Conservation (phyloP, 257 asterid species). For the Solanum raphanifolium region DNA sequence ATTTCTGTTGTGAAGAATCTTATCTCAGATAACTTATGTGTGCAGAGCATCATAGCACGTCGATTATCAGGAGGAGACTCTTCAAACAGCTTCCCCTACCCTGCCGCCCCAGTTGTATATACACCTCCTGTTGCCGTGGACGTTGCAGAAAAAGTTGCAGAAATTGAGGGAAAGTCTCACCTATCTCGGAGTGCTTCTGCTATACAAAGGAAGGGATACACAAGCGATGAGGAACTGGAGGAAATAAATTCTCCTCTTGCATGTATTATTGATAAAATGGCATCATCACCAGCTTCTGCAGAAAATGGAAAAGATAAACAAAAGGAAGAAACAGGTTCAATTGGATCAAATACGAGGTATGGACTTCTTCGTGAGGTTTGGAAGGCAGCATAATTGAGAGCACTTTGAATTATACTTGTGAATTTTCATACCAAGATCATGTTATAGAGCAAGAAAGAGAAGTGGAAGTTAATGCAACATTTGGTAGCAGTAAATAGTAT, state of each 20-base stretch:
- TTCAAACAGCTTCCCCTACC: conserved; percentile 52
- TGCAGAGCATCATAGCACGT: conserved; percentile 67
- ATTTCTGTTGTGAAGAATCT: background rate
- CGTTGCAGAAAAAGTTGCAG: conserved; percentile 53
- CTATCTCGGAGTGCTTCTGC: conserved; percentile 55
- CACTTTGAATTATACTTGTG: background rate
- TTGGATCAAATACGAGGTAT: conserved; percentile 54
- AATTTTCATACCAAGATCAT: background rate
- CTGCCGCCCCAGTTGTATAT: conserved; percentile 58
- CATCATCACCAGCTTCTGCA: conserved; percentile 24
- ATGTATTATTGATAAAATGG: conserved; percentile 32
- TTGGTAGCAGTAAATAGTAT: background rate
- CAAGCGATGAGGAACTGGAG: conserved; percentile 86
- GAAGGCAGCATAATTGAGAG: conserved; percentile 29
- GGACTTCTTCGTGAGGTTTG: conserved; percentile 90
- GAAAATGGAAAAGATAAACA: conserved; percentile 9
- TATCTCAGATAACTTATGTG: conserved; percentile 1
- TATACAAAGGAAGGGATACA: conserved; percentile 80
- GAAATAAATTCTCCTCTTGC: conserved; percentile 62
- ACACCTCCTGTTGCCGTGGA: conserved; percentile 47
- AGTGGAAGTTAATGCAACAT: background rate
- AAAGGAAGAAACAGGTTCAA: conserved; percentile 6
- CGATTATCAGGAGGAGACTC: conserved; percentile 38
- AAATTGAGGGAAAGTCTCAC: conserved; percentile 33
- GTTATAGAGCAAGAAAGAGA: background rate